Base-by-base conservation (phyloP, 2,329 filamentous ascomycete species). In the Cercospora citrullina region DNA sequence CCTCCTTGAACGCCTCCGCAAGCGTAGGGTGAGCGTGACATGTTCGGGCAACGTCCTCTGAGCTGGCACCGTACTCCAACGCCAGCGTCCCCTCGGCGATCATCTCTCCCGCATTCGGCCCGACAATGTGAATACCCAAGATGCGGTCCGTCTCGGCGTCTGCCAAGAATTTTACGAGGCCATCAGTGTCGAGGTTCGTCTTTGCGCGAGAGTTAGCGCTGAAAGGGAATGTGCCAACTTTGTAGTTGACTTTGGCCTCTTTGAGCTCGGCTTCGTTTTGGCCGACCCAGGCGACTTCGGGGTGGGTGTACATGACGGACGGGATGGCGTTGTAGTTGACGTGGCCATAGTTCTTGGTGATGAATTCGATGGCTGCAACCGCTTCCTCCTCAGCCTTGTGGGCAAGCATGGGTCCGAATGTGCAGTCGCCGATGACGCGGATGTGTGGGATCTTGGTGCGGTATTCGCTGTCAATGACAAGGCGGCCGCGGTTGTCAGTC, bases 341-440 rank as follows among this genome's bases (percentile, higher is more conserved):
- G 82, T 99, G 95, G 68, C 95, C 95, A 82, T 96, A 91, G 73
- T 93, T 93, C 87, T 98, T 98, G 85, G 92, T 94, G 83, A 99
- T 95, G 86, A 93, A 98, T 83, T 99, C 95, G 71, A 98, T 87
- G 67, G 90, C 94, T 33, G 95, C 95, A 72, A 98, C 94, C 69
- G 88, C 95, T 84, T 99, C 95, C 84, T 99, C 95, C 84, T 99
- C 95, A 62, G 95, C 95, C 88, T 99, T 99, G 88, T 99, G 95
- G 64, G 95, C 95, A 77, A 99, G 90, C 95, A 99, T 99, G 78
- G 76, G 76, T 9, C 95, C 95, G 80, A 99, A 99, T 58, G 95
- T 99, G 79, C 89, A 92, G 81, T 98, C 95, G 78, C 95, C 95
- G 74, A 98, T 91, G 77, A 94, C 95, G 76, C 95, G 94, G 81